Conservation (phyloP, 208 protist species). For the Leptomonas pyrrhocoris region DNA sequence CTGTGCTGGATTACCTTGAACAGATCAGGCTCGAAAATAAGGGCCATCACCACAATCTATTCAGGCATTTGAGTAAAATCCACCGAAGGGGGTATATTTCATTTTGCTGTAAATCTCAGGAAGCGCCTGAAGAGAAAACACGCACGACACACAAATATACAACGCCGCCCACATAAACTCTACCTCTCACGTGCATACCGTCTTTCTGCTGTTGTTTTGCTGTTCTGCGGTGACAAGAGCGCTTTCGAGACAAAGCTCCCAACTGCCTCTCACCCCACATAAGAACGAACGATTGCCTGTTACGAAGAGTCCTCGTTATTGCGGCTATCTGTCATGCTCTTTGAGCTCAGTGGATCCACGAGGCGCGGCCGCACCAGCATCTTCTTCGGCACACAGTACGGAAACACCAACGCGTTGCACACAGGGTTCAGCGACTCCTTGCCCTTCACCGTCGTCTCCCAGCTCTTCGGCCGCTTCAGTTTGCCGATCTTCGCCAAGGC, state of each 20-base stretch:
- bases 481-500: slow-evolving; percentile 85
- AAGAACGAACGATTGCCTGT: background rate
- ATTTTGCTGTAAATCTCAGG: background rate
- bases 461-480: slow-evolving; percentile 65
- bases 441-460: slow-evolving; percentile 52
- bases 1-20: no score
- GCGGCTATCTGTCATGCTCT: slow-evolving; percentile 39
- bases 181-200: no score
- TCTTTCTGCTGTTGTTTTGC: no score
- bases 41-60: no score
- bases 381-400: slow-evolving; percentile 86
- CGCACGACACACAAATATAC: background rate
- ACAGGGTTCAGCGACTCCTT: slow-evolving; percentile 68
- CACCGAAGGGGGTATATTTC: background rate
- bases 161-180: no score
- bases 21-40: no score
- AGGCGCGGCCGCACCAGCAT: slow-evolving; percentile 62
- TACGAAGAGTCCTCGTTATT: slow-evolving; percentile 6
- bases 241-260: no score
- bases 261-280: background rate
- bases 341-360: slow-evolving; percentile 69
- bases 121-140: background rate
- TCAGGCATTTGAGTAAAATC: no score
- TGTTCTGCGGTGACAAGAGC: no score
- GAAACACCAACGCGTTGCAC: slow-evolving; percentile 84